A percentile compares a stretch with the other conserved stretches of the same genome.
Evolutionary conservation across 768 basidiomycete genomes (phyloP).

Genomic region (Amanita pseudoporphyria): DNA sequence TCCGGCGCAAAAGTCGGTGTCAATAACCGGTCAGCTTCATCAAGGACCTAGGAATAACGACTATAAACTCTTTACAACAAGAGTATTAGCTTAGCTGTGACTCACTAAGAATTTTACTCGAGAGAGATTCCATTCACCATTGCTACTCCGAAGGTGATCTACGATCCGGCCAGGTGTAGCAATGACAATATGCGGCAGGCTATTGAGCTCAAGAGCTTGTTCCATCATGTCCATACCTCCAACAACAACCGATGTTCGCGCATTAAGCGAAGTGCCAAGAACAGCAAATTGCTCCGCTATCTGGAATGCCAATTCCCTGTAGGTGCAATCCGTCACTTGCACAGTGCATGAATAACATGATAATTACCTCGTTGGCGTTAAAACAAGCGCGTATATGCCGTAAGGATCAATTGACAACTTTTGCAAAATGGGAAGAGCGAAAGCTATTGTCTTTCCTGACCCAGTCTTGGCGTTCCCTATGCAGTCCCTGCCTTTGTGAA

Average conservation of each 20-base stretch:
- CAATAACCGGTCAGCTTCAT: constrained; percentile 92
- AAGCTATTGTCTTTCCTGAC: constrained; percentile 96
- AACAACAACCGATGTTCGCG: constrained; percentile 82
- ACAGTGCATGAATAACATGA: background rate
- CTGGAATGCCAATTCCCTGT: constrained; percentile 93
- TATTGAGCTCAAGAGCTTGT: constrained; percentile 79
- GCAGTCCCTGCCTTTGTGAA: constrained; percentile 73
- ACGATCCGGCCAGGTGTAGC: constrained; percentile 95
- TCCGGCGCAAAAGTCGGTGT: constrained; percentile 87
- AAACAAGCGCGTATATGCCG: constrained; percentile 85
- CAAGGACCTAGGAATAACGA: constrained; percentile 56
- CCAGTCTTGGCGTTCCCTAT: constrained; percentile 98
- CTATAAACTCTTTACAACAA: background rate
- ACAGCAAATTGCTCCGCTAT: constrained; percentile 95
- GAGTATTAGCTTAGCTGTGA: constrained; percentile 5
- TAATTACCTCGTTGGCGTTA: constrained; percentile 88
- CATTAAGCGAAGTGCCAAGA: constrained; percentile 70
- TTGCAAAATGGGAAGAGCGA: constrained; percentile 92
- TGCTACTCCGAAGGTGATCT: constrained; percentile 75
- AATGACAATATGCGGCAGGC: constrained; percentile 86
- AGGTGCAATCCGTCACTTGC: background rate
- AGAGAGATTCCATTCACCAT: constrained; percentile 75
- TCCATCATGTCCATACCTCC: constrained; percentile 99
- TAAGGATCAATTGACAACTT: constrained; percentile 83
- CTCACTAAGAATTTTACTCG: constrained; percentile 78